phyloP scores from a whole-genome alignment of 495 filamentous ascomycete genomes.

The Cairneyella variabilis region DNA sequence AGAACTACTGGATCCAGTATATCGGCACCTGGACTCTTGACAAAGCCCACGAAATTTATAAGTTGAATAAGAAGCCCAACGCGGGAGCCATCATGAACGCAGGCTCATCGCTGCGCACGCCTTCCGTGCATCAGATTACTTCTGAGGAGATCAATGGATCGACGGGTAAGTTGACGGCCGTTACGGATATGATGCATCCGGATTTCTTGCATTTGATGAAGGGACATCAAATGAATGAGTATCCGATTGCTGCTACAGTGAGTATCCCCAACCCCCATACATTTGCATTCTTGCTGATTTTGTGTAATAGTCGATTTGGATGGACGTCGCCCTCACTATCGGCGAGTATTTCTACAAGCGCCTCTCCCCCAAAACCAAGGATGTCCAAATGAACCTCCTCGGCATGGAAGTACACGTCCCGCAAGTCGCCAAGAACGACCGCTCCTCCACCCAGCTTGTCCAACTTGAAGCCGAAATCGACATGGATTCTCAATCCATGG shows the following conservation, averaged over 20 bases:
- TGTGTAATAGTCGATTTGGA: conserved; percentile 53
- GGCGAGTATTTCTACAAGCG: conserved; percentile 62
- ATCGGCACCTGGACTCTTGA: background rate
- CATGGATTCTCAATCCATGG: background rate
- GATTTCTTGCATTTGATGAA: conserved; percentile 53
- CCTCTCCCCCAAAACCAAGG: conserved; percentile 45
- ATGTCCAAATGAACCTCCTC: conserved; percentile 53
- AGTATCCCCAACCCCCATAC: background rate
- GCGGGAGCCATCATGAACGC: background rate
- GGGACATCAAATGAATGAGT: conserved; percentile 66
- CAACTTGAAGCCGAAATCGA: background rate
- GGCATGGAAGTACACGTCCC: conserved; percentile 65
- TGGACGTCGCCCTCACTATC: conserved; percentile 71
- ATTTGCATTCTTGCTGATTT: background rate
- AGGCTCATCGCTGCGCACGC: background rate
- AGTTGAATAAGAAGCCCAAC: background rate
- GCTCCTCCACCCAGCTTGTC: conserved; percentile 17
- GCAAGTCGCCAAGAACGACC: conserved; percentile 54
- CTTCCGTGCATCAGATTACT: background rate
- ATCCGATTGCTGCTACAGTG: conserved; percentile 37
- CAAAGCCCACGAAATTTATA: background rate
- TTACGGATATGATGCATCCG: conserved; percentile 53
- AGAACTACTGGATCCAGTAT: background rate
- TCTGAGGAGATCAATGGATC: background rate
- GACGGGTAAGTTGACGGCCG: background rate